Conservation (phyloP, 2,329 filamentous ascomycete genomes). For the Aspergillus latus region DNA sequence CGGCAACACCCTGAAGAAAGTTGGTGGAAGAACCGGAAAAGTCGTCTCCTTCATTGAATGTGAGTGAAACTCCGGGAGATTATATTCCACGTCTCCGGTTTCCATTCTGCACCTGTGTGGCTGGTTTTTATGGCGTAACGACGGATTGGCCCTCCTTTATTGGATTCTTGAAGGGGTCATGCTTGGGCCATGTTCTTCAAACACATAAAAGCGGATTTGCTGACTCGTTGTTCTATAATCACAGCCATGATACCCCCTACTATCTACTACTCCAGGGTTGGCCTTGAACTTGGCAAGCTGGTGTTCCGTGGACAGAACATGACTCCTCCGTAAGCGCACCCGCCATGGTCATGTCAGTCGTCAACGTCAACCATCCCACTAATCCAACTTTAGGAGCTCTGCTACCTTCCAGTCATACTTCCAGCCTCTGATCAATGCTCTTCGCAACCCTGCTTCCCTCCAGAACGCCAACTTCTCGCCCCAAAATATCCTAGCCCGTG, state of each 20-base stretch:
- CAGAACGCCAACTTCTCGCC: slow-evolving; percentile 57
- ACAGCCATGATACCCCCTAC: slow-evolving; percentile 81
- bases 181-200: background rate
- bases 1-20: slow-evolving; percentile 66
- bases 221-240: slow-evolving; percentile 23
- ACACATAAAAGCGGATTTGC: slow-evolving; percentile 15
- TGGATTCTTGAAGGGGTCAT: slow-evolving; percentile 4
- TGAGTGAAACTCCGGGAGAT: slow-evolving; percentile 52
- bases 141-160: background rate
- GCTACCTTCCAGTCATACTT: slow-evolving; percentile 85
- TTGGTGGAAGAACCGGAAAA: slow-evolving; percentile 80
- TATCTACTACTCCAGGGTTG: slow-evolving; percentile 89
- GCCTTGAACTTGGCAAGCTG: slow-evolving; percentile 81
- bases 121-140: background rate
- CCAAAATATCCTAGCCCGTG: slow-evolving; percentile 53
- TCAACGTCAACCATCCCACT: slow-evolving; percentile 12
- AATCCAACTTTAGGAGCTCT: slow-evolving; percentile 58
- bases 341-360: slow-evolving; percentile 3
- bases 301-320: slow-evolving; percentile 88
- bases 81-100: background rate
- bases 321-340: slow-evolving; percentile 79
- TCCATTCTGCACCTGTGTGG: background rate
- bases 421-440: slow-evolving; percentile 68
- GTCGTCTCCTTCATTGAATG: slow-evolving; percentile 80
- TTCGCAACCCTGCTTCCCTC: slow-evolving; percentile 69